Conservation (phyloP, 1,139 yeast species). For the Geotrichum fermentans region DNA sequence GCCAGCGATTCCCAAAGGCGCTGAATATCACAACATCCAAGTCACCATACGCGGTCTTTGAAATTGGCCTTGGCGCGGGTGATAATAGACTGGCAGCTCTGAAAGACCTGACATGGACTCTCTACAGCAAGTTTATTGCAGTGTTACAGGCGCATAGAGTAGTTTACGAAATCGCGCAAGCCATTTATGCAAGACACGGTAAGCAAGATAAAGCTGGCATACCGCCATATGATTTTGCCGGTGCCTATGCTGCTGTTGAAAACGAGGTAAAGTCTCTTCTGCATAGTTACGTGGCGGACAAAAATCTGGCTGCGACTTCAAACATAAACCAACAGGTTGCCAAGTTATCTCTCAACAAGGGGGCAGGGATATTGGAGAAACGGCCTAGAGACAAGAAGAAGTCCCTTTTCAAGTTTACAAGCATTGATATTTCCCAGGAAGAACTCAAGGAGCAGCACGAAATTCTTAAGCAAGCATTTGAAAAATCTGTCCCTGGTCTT, state of each 20-base stretch:
- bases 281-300: slow-evolving; percentile 46
- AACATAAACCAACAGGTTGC: background rate
- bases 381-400: slow-evolving; percentile 22
- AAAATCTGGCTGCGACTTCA: background rate
- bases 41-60: slow-evolving; percentile 21
- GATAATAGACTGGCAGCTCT: slow-evolving; percentile 56
- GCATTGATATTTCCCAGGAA: slow-evolving; percentile 28
- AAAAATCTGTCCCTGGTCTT: slow-evolving; percentile 38
- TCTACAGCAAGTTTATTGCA: slow-evolving; percentile 58
- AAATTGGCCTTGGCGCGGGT: slow-evolving; percentile 31
- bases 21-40: slow-evolving; percentile 8
- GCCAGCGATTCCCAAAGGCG: slow-evolving; percentile 46
- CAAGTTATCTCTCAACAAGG: slow-evolving; percentile 6
- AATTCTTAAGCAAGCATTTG: slow-evolving; percentile 30
- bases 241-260: slow-evolving; percentile 56
- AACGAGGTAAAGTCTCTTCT: slow-evolving; percentile 56
- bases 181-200: slow-evolving; percentile 31
- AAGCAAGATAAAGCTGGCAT: slow-evolving; percentile 24
- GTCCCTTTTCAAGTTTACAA: slow-evolving; percentile 27
- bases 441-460: slow-evolving; percentile 29
- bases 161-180: slow-evolving; percentile 50
- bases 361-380: slow-evolving; percentile 14
- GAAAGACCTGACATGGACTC: slow-evolving; percentile 64
- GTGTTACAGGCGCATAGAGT: slow-evolving; percentile 69
- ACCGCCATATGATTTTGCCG: slow-evolving; percentile 44